Evolutionary conservation across 805 yeast species (phyloP).

Genomic region (Nakazawaea sp.): DNA sequence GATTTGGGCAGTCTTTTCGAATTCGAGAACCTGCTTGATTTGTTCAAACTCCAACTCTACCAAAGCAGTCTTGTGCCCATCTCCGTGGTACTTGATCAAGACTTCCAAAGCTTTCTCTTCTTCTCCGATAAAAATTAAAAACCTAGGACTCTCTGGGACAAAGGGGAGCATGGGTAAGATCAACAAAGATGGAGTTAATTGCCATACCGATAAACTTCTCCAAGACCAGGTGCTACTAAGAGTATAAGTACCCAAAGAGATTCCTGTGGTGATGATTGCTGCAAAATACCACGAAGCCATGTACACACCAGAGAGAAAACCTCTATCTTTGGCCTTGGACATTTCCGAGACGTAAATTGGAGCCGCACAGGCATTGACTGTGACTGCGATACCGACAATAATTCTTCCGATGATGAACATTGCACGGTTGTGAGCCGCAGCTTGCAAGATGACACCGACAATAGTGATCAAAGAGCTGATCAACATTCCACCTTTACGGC

Average conservation of each 20-base stretch:
- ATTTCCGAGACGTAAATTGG: conserved; percentile 29
- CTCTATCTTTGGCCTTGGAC: conserved; percentile 24
- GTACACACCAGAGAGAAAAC: conserved; percentile 20
- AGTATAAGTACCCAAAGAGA: conserved; percentile 22
- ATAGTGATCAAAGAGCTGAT: conserved; percentile 18
- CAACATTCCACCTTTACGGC: conserved; percentile 24
- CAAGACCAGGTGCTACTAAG: conserved; percentile 22
- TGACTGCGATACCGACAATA: conserved; percentile 28
- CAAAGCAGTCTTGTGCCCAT: conserved; percentile 14
- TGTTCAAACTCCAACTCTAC: conserved; percentile 17
- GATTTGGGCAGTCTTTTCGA: conserved; percentile 12
- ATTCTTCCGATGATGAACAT: conserved; percentile 31
- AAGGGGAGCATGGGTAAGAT: conserved; percentile 15
- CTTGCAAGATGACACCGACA: conserved; percentile 30
- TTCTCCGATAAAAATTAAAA: conserved; percentile 18
- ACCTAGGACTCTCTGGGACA: conserved; percentile 27
- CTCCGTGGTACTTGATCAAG: conserved; percentile 13
- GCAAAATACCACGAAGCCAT: conserved; percentile 24
- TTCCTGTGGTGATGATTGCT: conserved; percentile 21
- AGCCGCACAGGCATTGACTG: conserved; percentile 24
- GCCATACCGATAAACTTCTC: conserved; percentile 23
- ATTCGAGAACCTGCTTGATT: conserved; percentile 18
- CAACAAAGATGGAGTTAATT: conserved; percentile 19
- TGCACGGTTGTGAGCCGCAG: conserved; percentile 27
- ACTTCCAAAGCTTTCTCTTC: conserved; percentile 20